These are phyloP conservation scores for Fusarium udum DNA, from an alignment of 2,329 filamentous ascomycete species.

Conservation along the genomic window DNA sequence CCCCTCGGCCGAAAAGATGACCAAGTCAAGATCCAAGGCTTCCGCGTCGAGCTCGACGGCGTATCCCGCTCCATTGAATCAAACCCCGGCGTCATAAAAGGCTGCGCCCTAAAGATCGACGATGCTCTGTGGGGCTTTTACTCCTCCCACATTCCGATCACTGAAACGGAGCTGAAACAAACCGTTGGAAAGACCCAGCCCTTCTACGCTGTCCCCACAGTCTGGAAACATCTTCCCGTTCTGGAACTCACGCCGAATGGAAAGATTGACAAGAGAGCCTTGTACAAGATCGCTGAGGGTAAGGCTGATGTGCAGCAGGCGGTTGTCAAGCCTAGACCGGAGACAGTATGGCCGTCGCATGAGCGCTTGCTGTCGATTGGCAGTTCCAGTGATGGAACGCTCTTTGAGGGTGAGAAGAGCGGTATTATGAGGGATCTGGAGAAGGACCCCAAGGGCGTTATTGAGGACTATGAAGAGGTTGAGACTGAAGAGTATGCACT, in stretches of 20 bases:
- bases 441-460: background rate
- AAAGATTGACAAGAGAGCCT: slow-evolving; percentile 16
- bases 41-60: slow-evolving; percentile 19
- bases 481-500: slow-evolving; percentile 15
- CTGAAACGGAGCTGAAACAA: slow-evolving; percentile 12
- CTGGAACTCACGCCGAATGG: slow-evolving; percentile 28
- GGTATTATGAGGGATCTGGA: background rate
- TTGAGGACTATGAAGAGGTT: background rate
- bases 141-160: slow-evolving; percentile 6
- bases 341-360: slow-evolving; percentile 8
- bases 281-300: slow-evolving; percentile 8
- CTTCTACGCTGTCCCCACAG: slow-evolving; percentile 23
- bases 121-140: slow-evolving; percentile 18
- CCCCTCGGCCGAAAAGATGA: slow-evolving; percentile 33
- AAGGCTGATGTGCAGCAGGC: rapidly evolving
- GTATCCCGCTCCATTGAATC: slow-evolving; percentile 17
- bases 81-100: background rate
- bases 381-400: background rate
- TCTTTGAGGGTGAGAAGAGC: background rate
- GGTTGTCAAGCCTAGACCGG: background rate
- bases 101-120: slow-evolving; percentile 20
- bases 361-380: slow-evolving; percentile 5
- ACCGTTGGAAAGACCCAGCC: slow-evolving; percentile 10
- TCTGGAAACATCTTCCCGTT: slow-evolving; percentile 19
- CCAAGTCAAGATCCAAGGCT: slow-evolving; percentile 29